Evolutionary conservation across 2,329 filamentous ascomycete species (phyloP), one percentile per base, ranked within the genome.

Genomic region (Daldinia eschscholtzii): DNA sequence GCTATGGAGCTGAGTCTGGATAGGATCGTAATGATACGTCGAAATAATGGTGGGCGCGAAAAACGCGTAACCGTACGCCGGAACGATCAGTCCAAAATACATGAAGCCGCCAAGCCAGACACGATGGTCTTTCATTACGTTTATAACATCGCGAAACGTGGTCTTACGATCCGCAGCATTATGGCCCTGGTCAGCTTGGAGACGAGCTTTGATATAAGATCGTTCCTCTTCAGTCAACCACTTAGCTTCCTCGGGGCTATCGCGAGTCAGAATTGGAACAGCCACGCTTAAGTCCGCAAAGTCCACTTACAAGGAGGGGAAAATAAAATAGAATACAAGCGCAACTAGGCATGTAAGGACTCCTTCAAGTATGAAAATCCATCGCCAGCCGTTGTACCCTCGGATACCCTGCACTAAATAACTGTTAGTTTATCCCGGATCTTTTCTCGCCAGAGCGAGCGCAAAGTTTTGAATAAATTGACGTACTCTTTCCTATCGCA

Each of bases 331-430:
- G 77, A 91, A 90, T 57, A 87, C 73, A 60, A 92, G 76, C 0
- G 75, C 76, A 44, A 79, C 67, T 9, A 75, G 28, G 26, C 66
- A 72, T 6, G 78, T 79, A 26, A 92, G 79, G 4, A 83, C 72
- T 5, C 92, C 92, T 78, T 94, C 92, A 6, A 95, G 80, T 75
- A 98, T 92, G 77, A 95, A 94, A 70, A 94, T 92, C 91, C 91
- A 94, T 61, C 92, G 84, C 93, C 93, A 96, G 9, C 91, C 92
- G 1, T 79, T 74, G 75, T 94, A 96, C 23, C 88, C 89, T 7
- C 83, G 80, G 10, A 92, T 71, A 2, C 87, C 87, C 71, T 93
- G 87, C 92, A 97, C 79, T 81, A 57, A 35, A 64, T 41, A 53
- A 26, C 20, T 18, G 55, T 72, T 48, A 74, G 65, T 44, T 37